Conservation (phyloP, 2,329 filamentous ascomycete genomes). For the Scedosporium dehoogii region DNA sequence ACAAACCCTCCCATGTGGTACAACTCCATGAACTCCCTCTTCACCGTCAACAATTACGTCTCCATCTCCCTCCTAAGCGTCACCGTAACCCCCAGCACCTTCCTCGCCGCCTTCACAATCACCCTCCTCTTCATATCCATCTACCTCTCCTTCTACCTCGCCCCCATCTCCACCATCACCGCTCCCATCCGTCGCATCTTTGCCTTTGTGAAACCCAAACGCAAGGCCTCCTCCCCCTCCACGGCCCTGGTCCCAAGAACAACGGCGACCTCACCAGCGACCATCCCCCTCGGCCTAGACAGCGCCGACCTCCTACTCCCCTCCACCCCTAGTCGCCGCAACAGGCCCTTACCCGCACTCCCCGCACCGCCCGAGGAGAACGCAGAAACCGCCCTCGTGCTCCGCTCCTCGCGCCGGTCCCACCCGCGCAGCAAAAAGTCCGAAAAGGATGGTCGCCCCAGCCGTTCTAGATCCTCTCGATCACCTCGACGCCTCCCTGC, state of each 20-base stretch:
- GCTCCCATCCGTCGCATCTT: conserved; percentile 1
- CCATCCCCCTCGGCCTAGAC: conserved; percentile 5
- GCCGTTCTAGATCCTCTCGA: conserved; percentile 24
- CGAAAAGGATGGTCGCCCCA: conserved; percentile 16
- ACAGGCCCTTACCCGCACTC: conserved; percentile 12
- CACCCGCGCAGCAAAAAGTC: conserved; percentile 2
- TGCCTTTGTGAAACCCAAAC: background rate
- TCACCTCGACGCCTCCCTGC: conserved; percentile 41
- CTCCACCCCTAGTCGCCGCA: background rate
- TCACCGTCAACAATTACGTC: conserved; percentile 53
- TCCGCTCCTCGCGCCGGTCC: conserved; percentile 4
- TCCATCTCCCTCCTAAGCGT: conserved; percentile 50
- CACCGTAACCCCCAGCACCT: conserved; percentile 48
- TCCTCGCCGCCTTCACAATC: conserved; percentile 40
- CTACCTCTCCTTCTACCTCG: conserved; percentile 6
- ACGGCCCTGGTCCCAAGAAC: conserved; percentile 8
- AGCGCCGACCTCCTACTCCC: background rate
- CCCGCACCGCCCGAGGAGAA: conserved; percentile 4
- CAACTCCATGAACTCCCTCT: conserved; percentile 44
- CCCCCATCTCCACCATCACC: conserved; percentile 1
- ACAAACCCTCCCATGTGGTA: background rate
- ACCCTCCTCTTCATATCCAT: conserved; percentile 40
- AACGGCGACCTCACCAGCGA: conserved; percentile 14
- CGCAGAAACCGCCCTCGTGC: conserved; percentile 9
- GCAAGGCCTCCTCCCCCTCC: conserved; percentile 1